Evolutionary conservation across 1,284 basidiomycete species (phyloP).

Genomic region (Grifola frondosa): DNA sequence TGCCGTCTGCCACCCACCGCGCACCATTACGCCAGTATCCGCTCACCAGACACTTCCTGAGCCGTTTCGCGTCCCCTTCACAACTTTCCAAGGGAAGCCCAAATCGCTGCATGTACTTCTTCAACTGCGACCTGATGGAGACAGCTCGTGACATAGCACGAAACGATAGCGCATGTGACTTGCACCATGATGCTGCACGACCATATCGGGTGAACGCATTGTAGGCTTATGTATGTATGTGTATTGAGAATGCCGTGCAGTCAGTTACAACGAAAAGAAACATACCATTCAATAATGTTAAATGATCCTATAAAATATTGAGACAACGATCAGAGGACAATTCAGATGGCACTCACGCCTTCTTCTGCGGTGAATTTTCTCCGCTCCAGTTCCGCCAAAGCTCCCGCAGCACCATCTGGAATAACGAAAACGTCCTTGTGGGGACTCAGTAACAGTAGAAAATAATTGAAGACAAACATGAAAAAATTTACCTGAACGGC

Average conservation of each 20-base stretch:
- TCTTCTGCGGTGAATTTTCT: constrained; percentile 97
- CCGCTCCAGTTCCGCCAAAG: constrained; percentile 85
- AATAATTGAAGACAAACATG: not conserved
- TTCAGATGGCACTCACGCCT: constrained; percentile 61
- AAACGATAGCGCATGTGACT: constrained; percentile 89
- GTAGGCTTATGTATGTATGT: no score
- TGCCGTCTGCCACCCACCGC: constrained; percentile 85
- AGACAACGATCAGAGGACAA: not conserved
- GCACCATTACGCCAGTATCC: constrained; percentile 97
- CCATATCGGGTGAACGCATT: constrained; percentile 90
- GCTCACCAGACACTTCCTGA: constrained; percentile 84
- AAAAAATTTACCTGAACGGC: constrained; percentile 67
- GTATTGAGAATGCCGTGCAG: constrained; percentile 7
- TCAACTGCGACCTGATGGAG: constrained; percentile 88
- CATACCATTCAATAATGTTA: constrained; percentile 87
- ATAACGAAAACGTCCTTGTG: constrained; percentile 83
- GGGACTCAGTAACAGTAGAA: no score
- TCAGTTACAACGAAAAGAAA: not conserved
- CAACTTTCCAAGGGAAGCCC: constrained; percentile 77
- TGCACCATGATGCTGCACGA: constrained; percentile 86
- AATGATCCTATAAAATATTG: constrained; percentile 68
- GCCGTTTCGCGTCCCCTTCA: constrained; percentile 75
- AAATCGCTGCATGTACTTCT: constrained; percentile 91
- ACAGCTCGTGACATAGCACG: constrained; percentile 90
- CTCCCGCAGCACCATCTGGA: constrained; percentile 80